phyloP scores from a whole-genome alignment of 192 early-diverging fungal genomes.

The Helicostylum pulchrum region DNA sequence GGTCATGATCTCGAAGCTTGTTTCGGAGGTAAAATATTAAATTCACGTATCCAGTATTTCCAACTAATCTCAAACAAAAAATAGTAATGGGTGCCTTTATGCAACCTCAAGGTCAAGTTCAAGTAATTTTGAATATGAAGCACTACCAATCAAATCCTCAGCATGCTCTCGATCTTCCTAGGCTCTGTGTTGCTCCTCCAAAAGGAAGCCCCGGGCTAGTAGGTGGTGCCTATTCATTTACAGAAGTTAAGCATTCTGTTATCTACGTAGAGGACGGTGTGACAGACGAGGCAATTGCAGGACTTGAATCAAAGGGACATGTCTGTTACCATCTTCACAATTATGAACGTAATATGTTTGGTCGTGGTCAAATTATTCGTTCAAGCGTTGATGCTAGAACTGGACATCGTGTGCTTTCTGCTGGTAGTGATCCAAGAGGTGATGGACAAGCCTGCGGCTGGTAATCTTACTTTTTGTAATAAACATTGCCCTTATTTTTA shows the following conservation, averaged over 20 bases:
- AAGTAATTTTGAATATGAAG: constrained; percentile 68
- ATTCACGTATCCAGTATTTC: not conserved
- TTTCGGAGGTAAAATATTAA: constrained; percentile 41
- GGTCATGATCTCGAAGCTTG: constrained; percentile 38
- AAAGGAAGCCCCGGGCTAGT: constrained; percentile 23
- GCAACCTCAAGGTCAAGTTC: constrained; percentile 85
- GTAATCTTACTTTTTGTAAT: constrained; percentile 17
- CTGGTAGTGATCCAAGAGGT: constrained; percentile 55
- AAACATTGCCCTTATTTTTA: not conserved
- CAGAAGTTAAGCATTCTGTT: constrained; percentile 19
- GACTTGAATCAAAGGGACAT: constrained; percentile 60
- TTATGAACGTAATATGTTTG: constrained; percentile 55
- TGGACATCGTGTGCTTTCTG: constrained; percentile 45
- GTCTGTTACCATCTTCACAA: constrained; percentile 42
- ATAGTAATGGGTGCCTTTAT: constrained; percentile 74
- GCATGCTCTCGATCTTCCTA: constrained; percentile 63
- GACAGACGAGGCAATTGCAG: constrained; percentile 30
- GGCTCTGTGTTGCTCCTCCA: constrained; percentile 57
- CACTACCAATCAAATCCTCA: constrained; percentile 60
- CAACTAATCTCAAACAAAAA: constrained; percentile 25
- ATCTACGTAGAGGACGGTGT: constrained; percentile 70
- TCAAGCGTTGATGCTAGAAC: constrained; percentile 31
- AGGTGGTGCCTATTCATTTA: constrained; percentile 18
- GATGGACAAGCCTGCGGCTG: constrained; percentile 58
- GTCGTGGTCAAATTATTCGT: constrained; percentile 72